A percentile compares a stretch with the other conserved stretches of the same genome.
These are phyloP conservation scores for Podaxis sp. DNA, from an alignment of 768 basidiomycete genomes.

Conservation along the genomic window DNA sequence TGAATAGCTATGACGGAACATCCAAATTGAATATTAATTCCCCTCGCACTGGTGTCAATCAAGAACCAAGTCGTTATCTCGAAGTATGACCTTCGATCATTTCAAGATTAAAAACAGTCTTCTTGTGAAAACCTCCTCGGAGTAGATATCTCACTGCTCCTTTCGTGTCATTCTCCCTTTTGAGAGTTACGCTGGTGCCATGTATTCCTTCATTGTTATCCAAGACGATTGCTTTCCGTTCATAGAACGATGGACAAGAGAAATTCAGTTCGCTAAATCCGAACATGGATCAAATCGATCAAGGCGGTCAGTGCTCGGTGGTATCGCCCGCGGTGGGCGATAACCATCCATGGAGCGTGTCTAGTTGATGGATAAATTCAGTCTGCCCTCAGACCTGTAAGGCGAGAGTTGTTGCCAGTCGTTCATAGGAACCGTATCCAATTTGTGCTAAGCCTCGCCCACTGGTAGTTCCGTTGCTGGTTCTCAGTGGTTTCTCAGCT, in stretches of 20 bases:
- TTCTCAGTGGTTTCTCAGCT: neutral
- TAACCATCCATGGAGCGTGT: too few species aligned
- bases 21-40: neutral
- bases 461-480: neutral
- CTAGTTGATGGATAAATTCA: too few species aligned
- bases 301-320: too few species aligned
- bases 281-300: too few species aligned
- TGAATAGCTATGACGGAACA: neutral
- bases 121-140: neutral
- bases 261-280: too few species aligned
- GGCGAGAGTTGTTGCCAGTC: neutral
- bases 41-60: neutral
- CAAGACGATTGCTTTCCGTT: neutral
- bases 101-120: too few species aligned
- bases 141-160: neutral
- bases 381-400: too few species aligned
- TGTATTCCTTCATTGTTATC: neutral
- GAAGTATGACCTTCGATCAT: neutral
- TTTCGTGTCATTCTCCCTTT: neutral
- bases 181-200: neutral
- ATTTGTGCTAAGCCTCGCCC: neutral
- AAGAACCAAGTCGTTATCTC: neutral
- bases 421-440: neutral
- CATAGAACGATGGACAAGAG: neutral
- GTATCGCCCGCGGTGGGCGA: too few species aligned